Percentiles rank a stretch among this genome's conserved stretches.
phyloP scores from a whole-genome alignment of 139 green algal species.

The Eudorina sp. region DNA sequence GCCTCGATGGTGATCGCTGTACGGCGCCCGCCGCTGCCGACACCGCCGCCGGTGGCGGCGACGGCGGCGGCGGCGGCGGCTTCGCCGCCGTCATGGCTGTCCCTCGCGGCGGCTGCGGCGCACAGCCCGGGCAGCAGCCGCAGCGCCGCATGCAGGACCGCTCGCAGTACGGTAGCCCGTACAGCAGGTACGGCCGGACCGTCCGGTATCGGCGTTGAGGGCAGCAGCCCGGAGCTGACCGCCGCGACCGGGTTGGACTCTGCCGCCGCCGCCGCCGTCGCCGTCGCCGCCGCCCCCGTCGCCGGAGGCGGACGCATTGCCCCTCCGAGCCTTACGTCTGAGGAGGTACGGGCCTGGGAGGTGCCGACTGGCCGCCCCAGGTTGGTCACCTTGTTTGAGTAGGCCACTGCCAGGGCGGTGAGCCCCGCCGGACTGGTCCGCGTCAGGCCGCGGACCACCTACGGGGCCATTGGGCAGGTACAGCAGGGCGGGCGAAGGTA shows the following conservation, averaged over 20 bases:
- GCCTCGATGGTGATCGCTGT: neutral
- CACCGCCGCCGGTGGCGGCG: neutral
- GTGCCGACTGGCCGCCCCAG: too few relatives aligned
- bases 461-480: too few relatives aligned
- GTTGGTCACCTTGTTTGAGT: neutral
- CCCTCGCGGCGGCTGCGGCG: neutral
- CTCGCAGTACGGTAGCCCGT: slow-evolving; percentile 8
- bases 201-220: neutral
- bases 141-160: neutral
- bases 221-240: neutral
- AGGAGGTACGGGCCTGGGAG: too few relatives aligned
- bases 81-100: neutral
- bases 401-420: neutral
- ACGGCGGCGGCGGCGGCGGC: neutral
- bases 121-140: neutral
- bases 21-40: neutral
- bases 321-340: too few relatives aligned
- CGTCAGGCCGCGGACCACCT: slow-evolving; percentile 1
- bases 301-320: neutral
- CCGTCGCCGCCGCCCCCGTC: neutral
- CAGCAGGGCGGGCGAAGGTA: too few relatives aligned
- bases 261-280: neutral
- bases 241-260: neutral
- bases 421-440: neutral
- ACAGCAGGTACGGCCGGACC: neutral